A percentile compares a stretch with the other conserved stretches of the same genome.
These are phyloP conservation scores for Anaeramoeba flamelloides DNA, from an alignment of 78 protist genomes.

Conservation along the genomic window DNA sequence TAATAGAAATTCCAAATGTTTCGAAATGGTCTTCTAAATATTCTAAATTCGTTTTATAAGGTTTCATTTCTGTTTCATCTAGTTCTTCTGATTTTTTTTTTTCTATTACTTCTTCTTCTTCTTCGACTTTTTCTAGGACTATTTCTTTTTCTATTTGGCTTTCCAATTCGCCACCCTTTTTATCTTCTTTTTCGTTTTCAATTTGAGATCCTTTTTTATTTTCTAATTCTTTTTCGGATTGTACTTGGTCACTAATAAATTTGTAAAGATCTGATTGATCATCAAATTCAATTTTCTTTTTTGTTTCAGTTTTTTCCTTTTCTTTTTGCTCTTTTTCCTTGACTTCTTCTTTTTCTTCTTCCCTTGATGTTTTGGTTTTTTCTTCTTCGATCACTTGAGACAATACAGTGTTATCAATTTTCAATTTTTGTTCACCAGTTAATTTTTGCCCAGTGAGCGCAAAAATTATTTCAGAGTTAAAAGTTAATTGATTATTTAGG, in stretches of 20 bases:
- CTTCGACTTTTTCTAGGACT: not conserved
- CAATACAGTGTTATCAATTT: not conserved
- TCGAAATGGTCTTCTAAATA: not conserved
- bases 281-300: not conserved
- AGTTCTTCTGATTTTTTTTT: not conserved
- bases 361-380: no score
- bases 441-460: not conserved
- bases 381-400: not conserved
- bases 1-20: not conserved
- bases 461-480: not conserved
- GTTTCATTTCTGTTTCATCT: not conserved
- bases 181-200: not conserved
- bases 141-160: not conserved
- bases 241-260: not conserved
- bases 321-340: not conserved
- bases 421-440: not conserved
- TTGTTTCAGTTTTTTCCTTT: not conserved
- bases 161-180: not conserved
- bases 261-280: conserved; percentile 1
- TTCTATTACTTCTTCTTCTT: not conserved
- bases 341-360: not conserved
- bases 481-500: not conserved
- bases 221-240: not conserved
- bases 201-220: not conserved
- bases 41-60: not conserved